Base-by-base conservation (phyloP, 805 yeast species). In the Starmera quercuum region DNA sequence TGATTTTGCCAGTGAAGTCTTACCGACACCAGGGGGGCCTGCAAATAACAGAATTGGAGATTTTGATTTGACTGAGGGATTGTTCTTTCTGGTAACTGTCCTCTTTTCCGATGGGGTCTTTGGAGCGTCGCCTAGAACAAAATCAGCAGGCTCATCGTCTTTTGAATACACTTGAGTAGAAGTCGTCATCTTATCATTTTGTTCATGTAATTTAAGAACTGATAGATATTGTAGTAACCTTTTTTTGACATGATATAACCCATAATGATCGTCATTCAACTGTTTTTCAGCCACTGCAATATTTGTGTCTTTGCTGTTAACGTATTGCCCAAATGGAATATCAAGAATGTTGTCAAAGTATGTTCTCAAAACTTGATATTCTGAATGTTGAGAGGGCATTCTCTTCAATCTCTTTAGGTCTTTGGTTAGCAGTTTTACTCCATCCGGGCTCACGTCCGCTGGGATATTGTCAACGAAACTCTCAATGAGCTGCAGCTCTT, bases 1-100 rank as follows among this genome's bases (percentile, higher is more conserved):
- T 0, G 94, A 82, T 49, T 77, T 76, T 5, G 95, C 95, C 36
- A 86, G 63, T 2, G 92, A 80, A 0, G 96, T 86, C 54, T 86
- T 86, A 20, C 96, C 96, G 11, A 85, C 92, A 24, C 96, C 96
- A 0, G 95, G 96, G 9, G 95, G 95, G 1, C 95, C 96, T 6
- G 84, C 85, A 37, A 86, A 67, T 56, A 86, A 64, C 27, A 86
- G 56, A 29, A 86, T 85, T 6, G 95, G 95, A 1, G 94, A 73
- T 48, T 63, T 67, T 4, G 56, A 39, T 20, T 17, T 25, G 15
- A 16, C 17, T 8, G 4, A 28, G n/a, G n/a, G n/a, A n/a, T n/a
- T n/a, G n/a, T n/a, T n/a, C n/a, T n/a, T 26, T 13, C 26, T 28
- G 31, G 25, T n/a, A 33, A 26, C 11, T 34, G 46, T 17, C 18